Evolutionary conservation across 495 filamentous ascomycete species (phyloP).

Genomic region (Penicillium taxi): DNA sequence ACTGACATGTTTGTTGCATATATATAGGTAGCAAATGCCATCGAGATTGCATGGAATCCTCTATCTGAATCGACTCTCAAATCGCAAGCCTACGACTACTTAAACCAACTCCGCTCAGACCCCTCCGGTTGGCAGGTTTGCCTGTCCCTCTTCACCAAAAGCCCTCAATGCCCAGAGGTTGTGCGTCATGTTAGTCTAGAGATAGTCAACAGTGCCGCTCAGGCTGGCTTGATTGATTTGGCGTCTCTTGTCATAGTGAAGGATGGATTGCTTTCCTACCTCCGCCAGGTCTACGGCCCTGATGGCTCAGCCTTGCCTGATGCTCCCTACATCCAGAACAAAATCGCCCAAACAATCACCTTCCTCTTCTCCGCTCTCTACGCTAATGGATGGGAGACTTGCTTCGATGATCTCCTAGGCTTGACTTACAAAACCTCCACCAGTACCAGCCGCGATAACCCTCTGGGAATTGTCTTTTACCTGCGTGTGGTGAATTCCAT

Average conservation of each 20-base stretch:
- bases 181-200: constrained; percentile 84
- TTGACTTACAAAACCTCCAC: constrained; percentile 47
- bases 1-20: constrained; percentile 9
- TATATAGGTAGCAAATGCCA: constrained; percentile 76
- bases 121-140: constrained; percentile 80
- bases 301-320: constrained; percentile 50
- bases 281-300: constrained; percentile 60
- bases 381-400: constrained; percentile 71
- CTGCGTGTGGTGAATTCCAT: constrained; percentile 78
- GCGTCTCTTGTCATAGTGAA: constrained; percentile 61
- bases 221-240: constrained; percentile 60
- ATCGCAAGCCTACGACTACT: constrained; percentile 77
- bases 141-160: constrained; percentile 71
- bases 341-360: constrained; percentile 90
- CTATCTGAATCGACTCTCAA: constrained; percentile 65
- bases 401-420: constrained; percentile 77
- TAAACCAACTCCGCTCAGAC: constrained; percentile 71
- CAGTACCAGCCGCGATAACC: constrained; percentile 56
- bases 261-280: constrained; percentile 69
- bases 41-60: constrained; percentile 82
- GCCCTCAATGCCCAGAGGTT: constrained; percentile 71
- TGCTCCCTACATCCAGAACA: constrained; percentile 78
- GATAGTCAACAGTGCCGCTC: constrained; percentile 82
- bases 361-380: constrained; percentile 84
- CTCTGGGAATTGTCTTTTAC: constrained; percentile 73